Evolutionary conservation across 768 basidiomycete species (phyloP).

Genomic region (Leccinum pellstonianum): DNA sequence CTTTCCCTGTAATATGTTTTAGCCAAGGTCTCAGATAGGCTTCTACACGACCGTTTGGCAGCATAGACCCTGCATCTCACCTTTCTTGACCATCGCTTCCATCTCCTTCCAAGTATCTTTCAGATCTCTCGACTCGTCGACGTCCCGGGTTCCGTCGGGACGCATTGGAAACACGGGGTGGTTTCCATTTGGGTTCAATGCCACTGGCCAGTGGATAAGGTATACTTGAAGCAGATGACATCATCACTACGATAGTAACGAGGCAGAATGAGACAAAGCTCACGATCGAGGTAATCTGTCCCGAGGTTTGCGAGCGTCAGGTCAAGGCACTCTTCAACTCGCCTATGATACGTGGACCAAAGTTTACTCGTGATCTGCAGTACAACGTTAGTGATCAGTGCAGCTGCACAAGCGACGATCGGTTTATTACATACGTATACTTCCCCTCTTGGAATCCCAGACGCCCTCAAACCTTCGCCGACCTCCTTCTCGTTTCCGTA

Average conservation of each 20-base stretch:
- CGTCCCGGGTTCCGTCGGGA: slow-evolving; percentile 63
- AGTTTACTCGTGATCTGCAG: slow-evolving; percentile 68
- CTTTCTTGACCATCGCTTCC: slow-evolving; percentile 69
- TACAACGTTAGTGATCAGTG: background rate
- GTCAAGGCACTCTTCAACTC: slow-evolving; percentile 73
- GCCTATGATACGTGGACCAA: slow-evolving; percentile 65
- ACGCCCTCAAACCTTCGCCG: slow-evolving; percentile 73
- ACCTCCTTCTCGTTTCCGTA: slow-evolving; percentile 83
- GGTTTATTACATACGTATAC: slow-evolving; percentile 49
- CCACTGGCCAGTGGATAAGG: slow-evolving; percentile 81
- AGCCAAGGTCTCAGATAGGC: background rate
- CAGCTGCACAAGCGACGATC: background rate
- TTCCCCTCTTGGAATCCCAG: slow-evolving; percentile 75
- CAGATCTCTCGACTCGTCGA: slow-evolving; percentile 64
- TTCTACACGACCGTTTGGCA: slow-evolving; percentile 2
- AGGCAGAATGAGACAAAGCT: slow-evolving; percentile 23
- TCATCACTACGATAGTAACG: background rate
- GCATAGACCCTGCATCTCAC: slow-evolving; percentile 28
- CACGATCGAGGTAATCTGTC: slow-evolving; percentile 82
- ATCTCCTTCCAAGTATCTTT: slow-evolving; percentile 81
- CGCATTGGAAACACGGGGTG: slow-evolving; percentile 46
- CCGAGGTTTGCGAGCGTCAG: slow-evolving; percentile 75
- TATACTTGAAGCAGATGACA: slow-evolving; percentile 39
- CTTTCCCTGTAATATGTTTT: slow-evolving; percentile 50
- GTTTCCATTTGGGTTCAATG: slow-evolving; percentile 67